These are phyloP conservation scores for Blastomyces silverae DNA, from an alignment of 2,329 filamentous ascomycete species.

Conservation along the genomic window DNA sequence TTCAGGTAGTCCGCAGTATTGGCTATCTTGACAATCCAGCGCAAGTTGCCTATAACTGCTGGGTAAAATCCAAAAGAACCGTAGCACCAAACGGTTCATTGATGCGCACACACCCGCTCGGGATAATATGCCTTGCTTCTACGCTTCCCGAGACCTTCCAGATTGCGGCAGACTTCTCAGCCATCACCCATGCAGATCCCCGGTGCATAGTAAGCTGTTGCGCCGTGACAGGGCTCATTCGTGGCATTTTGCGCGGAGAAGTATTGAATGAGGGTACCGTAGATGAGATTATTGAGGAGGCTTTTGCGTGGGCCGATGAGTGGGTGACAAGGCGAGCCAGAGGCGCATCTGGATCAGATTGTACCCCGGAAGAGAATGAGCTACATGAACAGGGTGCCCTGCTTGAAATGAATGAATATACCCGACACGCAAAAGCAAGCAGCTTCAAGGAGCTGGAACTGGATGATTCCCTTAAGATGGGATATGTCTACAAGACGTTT, in stretches of 20 bases:
- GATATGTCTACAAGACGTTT: slow-evolving; percentile 51
- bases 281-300: slow-evolving; percentile 38
- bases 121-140: slow-evolving; percentile 42
- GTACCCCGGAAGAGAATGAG: slow-evolving; percentile 13
- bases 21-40: slow-evolving; percentile 40
- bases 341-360: slow-evolving; percentile 7
- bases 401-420: slow-evolving; percentile 41
- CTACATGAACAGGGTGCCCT: slow-evolving; percentile 20
- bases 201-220: slow-evolving; percentile 48
- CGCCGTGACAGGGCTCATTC: slow-evolving; percentile 44
- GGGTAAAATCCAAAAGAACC: slow-evolving; percentile 37
- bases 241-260: slow-evolving; percentile 44
- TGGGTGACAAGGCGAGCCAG: slow-evolving; percentile 28
- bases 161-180: slow-evolving; percentile 39
- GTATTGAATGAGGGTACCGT: slow-evolving; percentile 38
- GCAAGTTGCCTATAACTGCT: slow-evolving; percentile 37
- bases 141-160: slow-evolving; percentile 42
- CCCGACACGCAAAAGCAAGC: slow-evolving; percentile 36
- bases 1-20: slow-evolving; percentile 31
- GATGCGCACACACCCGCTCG: slow-evolving; percentile 50
- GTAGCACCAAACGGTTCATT: slow-evolving; percentile 49
- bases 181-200: slow-evolving; percentile 48
- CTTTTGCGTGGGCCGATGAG: slow-evolving; percentile 38
- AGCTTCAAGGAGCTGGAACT: slow-evolving; percentile 40
- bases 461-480: slow-evolving; percentile 44